Base-by-base conservation (phyloP, 805 yeast genomes). In the Aciculoconidium aculeatum region DNA sequence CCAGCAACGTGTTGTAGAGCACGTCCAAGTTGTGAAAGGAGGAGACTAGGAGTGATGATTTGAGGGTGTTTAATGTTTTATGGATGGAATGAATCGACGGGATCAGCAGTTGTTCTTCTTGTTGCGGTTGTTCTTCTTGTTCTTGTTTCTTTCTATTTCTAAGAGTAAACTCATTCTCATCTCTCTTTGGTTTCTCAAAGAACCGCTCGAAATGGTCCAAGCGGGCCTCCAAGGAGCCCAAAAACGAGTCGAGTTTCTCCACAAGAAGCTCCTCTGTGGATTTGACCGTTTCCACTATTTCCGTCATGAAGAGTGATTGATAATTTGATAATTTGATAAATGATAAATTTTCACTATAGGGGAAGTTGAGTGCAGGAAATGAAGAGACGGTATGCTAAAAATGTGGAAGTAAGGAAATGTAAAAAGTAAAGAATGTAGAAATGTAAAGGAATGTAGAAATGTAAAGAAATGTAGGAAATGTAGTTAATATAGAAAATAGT, bases 211-310 rank as follows among this genome's bases (percentile, higher is more conserved):
- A 64, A 27, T 50, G 54, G 25, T 57, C 63, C 18, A 64, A 38
- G 13, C 67, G 39, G 8, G 61, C 50, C 35, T 64, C 70, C n/a
- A 64, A 55, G 6, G 65, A 58, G n/a, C 65, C 53, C 12, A 64
- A 44, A 31, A 64, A 64, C n/a, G 41, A 39, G 31, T 64, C 70
- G 19, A 64, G 39, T 28, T 56, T 58, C 32, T 63, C 69, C 6
- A 63, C 58, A 34, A 64, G 47, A 3, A 58, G 31, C 39, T 63
- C 70, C 27, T 64, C 70, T 0, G 67, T 54, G 2, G 58, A 17
- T 18, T 28, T 32, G 8, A 8, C n/a, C 10, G 21, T 18, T 18
- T 8, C 21, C 21, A 8, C 10, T 18, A 5, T 10, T 23, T n/a
- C n/a, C n/a, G n/a, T n/a, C n/a, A n/a, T n/a, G n/a, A n/a, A n/a